Base-by-base conservation (phyloP, 1,284 basidiomycete species). In the Phylloboletellus chloephorus region DNA sequence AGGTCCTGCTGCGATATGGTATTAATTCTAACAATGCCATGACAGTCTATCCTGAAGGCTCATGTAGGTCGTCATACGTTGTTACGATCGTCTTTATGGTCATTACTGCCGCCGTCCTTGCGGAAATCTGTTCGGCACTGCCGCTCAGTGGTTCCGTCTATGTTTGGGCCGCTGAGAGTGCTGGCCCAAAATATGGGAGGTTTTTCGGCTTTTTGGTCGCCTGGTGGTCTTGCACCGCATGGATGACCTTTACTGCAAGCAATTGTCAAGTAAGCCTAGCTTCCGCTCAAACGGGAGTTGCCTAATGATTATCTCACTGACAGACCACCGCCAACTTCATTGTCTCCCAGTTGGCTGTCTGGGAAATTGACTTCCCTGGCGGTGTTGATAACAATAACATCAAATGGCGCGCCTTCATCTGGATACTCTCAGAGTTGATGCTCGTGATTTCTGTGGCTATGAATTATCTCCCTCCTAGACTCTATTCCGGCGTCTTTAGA, bases 141-240 rank as follows among this genome's bases (percentile, higher is more conserved):
- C 88, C 88, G 3, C 64, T 91, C 31, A 88, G 85, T 41, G 89
- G 89, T 7, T 90, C 87, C 7, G 91, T 92, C 60, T 92, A 92
- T 63, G 80, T 90, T 43, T 92, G 89, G 89, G 84, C 87, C 0
- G 88, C 88, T 20, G 88, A 89, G 56, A 88, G 87, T 51, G 89
- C 86, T 4, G 88, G 88, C 3, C 80, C 80, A 10, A 88, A 86
- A 52, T 82, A 88, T 54, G 86, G 79, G 2, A 72, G 88, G 29
- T 83, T 91, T 61, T 78, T 89, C 50, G 89, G 87, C 2, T 91
- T 92, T 65, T 61, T 89, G 40, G 88, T 92, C 20, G 88, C 88
- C 32, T 91, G 86, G 85, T 91, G 88, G 88, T 73, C 86, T 19
- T 80, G 77, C 47, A 90, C 88, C 1, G 88, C 88, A 12, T 92